Evolutionary conservation across 2,329 filamentous ascomycete genomes (phyloP).

Genomic region (Zymoseptoria pseudotritici): DNA sequence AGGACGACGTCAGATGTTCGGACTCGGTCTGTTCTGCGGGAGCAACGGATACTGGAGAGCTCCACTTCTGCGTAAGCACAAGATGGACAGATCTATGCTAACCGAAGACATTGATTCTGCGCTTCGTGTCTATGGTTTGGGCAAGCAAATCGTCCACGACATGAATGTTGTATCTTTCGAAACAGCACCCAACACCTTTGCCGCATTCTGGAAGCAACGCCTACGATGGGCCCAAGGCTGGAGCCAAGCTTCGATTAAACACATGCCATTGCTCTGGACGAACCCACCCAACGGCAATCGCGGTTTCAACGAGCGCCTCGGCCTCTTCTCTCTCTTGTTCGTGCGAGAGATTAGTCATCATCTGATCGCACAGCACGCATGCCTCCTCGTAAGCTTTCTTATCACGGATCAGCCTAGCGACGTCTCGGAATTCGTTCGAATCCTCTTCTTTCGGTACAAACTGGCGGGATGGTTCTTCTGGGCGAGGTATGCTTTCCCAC

Average conservation of each 20-base stretch:
- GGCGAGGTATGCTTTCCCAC: slow-evolving; percentile 10
- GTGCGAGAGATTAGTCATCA: slow-evolving; percentile 44
- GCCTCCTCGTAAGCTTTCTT: slow-evolving; percentile 40
- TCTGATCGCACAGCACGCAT: slow-evolving; percentile 43
- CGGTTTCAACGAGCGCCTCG: slow-evolving; percentile 34
- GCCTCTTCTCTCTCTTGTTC: slow-evolving; percentile 39
- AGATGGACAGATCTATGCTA: slow-evolving; percentile 45
- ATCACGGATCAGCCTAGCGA: slow-evolving; percentile 39
- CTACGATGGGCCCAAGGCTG: slow-evolving; percentile 46
- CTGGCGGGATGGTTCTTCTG: slow-evolving; percentile 40
- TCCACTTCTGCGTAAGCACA: slow-evolving; percentile 37
- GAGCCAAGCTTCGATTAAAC: slow-evolving; percentile 41
- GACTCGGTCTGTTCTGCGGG: slow-evolving; percentile 44
- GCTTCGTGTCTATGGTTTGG: slow-evolving; percentile 38
- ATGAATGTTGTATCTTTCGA: slow-evolving; percentile 45
- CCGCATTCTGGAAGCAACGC: slow-evolving; percentile 44
- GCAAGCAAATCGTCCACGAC: slow-evolving; percentile 41
- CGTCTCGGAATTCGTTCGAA: slow-evolving; percentile 30
- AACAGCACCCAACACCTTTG: slow-evolving; percentile 39
- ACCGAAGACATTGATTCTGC: slow-evolving; percentile 47
- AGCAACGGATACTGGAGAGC: slow-evolving; percentile 45
- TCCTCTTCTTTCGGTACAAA: slow-evolving; percentile 44
- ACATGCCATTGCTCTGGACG: slow-evolving; percentile 38
- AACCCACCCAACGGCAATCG: slow-evolving; percentile 34
- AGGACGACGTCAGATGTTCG: slow-evolving; percentile 41